Base-by-base conservation (phyloP, 257 asterid species). In the Marsdenia floribunda region DNA sequence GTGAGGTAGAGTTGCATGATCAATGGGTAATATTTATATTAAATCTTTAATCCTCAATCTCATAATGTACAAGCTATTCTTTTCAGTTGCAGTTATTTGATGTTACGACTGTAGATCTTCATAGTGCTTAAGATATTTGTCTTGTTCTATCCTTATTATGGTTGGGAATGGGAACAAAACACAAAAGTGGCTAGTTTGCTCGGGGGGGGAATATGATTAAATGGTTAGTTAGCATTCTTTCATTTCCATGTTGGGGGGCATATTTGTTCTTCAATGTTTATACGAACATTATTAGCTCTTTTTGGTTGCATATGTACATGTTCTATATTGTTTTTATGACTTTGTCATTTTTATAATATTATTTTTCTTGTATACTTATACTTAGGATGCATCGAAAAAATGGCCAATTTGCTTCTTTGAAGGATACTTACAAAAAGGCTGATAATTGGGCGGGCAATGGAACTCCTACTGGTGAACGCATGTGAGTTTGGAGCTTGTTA, bases 381-480 rank as follows among this genome's bases (percentile, higher is more conserved):
- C 70, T 47, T 63, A 77, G 86, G 72, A 83, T 83, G 84, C 80
- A 83, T 40, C 81, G 82, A 70, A 77, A 77, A 69, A 83, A 80
- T 70, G 84, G 84, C 50, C 86, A 80, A 46, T 83, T 83, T 77
- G 86, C 86, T 50, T 83, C 84, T 2, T 38, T 77, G 66, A 83
- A 74, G 68, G 75, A 75, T 71, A 60, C 69, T 38, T 19, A 16
- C 52, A 67, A 79, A 70, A 59, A 72, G 40, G 71, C 74, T 68
- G 88, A 77, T 24, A 79, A 68, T 76, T 73, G 77, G 81, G 81
- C 86, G 15, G 81, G 81, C 58, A 58, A 79, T 49, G 71, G 70
- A 58, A 72, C 76, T 67, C 82, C 82, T 79, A 78, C 14, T 11
- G 47, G 73, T 52, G 88, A 79, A 78, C 77, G 82, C 67, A 22